Evolutionary conservation across 257 asterid genomes (phyloP), one percentile per base, ranked within the genome.

Genomic region (Fraxinus pennsylvanica): DNA sequence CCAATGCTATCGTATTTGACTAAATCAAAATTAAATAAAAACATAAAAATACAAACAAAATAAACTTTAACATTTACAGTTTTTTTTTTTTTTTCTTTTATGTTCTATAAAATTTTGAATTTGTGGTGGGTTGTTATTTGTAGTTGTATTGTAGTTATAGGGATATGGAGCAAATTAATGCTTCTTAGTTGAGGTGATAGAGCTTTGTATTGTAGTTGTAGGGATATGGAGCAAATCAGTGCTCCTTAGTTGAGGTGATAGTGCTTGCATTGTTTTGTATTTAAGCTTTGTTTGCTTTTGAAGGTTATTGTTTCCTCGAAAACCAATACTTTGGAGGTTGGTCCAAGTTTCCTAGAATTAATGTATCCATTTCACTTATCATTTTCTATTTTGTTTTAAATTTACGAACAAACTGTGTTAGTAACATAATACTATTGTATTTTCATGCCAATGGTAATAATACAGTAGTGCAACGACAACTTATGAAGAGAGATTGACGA

Each of bases 401-500:
- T 25, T 52, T 19, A 54, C 9, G 10, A 54, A 54, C 65, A 19
- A 54, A 15, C 27, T 17, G 65, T 43, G 14, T 43, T 43, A 43
- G 50, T 54, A 21, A 19, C 65, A 54, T 54, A 54, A 8, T n/a
- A n/a, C 13, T n/a, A 59, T 57, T 6, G 27, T 21, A 57, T 21
- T 59, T n/a, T 21, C 67, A 59, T 22, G 29, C 67, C 67, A 59
- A 38, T 1, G 29, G 22, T 7, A 43, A 59, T 59, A n/a, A n/a
- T 21, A 59, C 10, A n/a, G 21, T 59, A 3, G 69, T 63, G 65
- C 65, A 54, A 54, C 9, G 3, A 63, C 0, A 25, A 63, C 35
- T 13, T 69, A 35, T 71, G 41, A 67, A 66, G 21, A 27, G 19
- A 50, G 85, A 75, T n/a, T 57, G 17, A 71, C 15, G 6, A 74